phyloP scores from a whole-genome alignment of 2,329 filamentous ascomycete species.

The Xylariales sp. region DNA sequence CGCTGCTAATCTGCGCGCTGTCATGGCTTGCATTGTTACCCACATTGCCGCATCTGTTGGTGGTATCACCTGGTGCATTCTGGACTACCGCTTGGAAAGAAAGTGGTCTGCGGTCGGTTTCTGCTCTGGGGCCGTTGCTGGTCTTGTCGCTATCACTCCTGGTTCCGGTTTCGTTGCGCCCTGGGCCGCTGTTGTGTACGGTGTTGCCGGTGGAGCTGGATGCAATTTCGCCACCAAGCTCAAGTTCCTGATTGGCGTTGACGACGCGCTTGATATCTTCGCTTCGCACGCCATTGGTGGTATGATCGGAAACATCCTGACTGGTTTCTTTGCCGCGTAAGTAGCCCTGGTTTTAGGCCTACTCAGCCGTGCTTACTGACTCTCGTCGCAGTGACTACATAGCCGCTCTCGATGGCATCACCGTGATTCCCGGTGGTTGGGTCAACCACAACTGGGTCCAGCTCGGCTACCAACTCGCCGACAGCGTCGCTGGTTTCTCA shows the following conservation, averaged over 20 bases:
- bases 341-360: too few relatives aligned
- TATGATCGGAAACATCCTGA: conserved; percentile 74
- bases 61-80: conserved; percentile 76
- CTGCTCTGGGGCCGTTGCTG: conserved; percentile 85
- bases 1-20: conserved; percentile 74
- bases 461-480: conserved; percentile 67
- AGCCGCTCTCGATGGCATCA: conserved; percentile 66
- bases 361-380: too few relatives aligned
- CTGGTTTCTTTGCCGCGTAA: conserved; percentile 70
- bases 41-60: conserved; percentile 80
- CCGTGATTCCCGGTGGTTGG: conserved; percentile 59
- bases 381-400: conserved; percentile 61
- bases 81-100: conserved; percentile 85
- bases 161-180: conserved; percentile 75
- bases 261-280: conserved; percentile 87
- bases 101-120: conserved; percentile 94
- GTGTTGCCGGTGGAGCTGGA: conserved; percentile 55
- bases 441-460: conserved; percentile 67
- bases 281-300: conserved; percentile 84
- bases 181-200: conserved; percentile 55
- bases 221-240: conserved; percentile 87
- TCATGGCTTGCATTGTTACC: conserved; percentile 87
- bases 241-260: conserved; percentile 68
- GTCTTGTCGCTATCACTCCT: conserved; percentile 82
- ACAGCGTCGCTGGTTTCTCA: conserved; percentile 57